A percentile compares a stretch with the other conserved stretches of the same genome.
These are phyloP conservation scores for Teunomyces panamensis DNA, from an alignment of 805 yeast genomes.

Conservation along the genomic window DNA sequence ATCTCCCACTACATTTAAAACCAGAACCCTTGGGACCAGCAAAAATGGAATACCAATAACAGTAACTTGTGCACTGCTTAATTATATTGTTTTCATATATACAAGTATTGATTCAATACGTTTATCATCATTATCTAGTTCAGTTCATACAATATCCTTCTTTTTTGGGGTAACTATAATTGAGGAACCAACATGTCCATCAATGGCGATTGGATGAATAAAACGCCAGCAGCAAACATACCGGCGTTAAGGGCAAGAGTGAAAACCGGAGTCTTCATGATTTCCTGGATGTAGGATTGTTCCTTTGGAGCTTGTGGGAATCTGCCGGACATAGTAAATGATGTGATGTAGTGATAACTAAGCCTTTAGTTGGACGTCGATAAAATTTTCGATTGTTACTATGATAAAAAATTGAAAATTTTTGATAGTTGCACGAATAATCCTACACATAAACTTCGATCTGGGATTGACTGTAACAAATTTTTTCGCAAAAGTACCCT, in stretches of 20 bases:
- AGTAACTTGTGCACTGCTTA: neutral
- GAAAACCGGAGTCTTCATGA: conserved; percentile 63
- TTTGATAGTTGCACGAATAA: neutral
- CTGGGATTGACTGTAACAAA: neutral
- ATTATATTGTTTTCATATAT: conserved; percentile 3
- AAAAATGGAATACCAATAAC: neutral
- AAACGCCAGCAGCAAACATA: conserved; percentile 69
- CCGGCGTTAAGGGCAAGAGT: conserved; percentile 62
- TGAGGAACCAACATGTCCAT: conserved; percentile 85
- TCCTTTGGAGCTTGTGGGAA: conserved; percentile 20
- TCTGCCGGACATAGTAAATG: conserved; percentile 10
- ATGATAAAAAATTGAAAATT: neutral
- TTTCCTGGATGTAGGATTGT: conserved; percentile 42
- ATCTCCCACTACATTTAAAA: no score
- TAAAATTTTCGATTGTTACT: neutral
- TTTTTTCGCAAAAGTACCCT: neutral
- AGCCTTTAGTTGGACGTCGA: neutral
- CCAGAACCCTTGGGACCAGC: neutral
- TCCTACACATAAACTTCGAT: neutral
- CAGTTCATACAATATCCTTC: neutral
- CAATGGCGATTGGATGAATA: conserved; percentile 71
- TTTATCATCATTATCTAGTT: conserved; percentile 1
- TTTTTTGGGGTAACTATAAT: conserved; percentile 24
- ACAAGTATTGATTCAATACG: conserved; percentile 3
- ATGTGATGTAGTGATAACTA: neutral